phyloP scores from a whole-genome alignment of 495 filamentous ascomycete genomes.

The Penicillium waksmanii region DNA sequence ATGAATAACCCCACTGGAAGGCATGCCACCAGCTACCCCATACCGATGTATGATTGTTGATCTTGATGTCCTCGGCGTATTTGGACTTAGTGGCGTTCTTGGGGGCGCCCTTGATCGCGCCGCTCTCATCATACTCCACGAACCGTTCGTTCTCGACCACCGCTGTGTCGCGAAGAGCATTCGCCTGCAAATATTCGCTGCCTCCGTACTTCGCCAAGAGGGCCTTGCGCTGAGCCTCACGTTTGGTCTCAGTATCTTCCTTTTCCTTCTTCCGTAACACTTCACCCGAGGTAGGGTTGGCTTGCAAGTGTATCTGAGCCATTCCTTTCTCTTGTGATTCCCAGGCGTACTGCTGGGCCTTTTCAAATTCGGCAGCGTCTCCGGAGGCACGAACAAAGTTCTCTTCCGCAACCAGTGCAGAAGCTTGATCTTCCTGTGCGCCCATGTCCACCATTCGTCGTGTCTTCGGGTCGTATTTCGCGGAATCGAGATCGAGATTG shows the following conservation, averaged over 20 bases:
- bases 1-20: constrained; percentile 97
- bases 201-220: constrained; percentile 87
- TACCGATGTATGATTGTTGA: constrained; percentile 89
- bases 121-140: constrained; percentile 91
- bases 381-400: constrained; percentile 89
- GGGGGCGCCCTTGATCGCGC: constrained; percentile 84
- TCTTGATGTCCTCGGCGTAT: constrained; percentile 83
- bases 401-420: constrained; percentile 90
- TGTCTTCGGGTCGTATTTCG: constrained; percentile 98
- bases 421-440: constrained; percentile 78
- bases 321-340: constrained; percentile 83
- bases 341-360: constrained; percentile 89
- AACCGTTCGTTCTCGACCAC: constrained; percentile 85
- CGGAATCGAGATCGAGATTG: constrained; percentile 93
- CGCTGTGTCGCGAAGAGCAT: constrained; percentile 63
- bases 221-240: constrained; percentile 66
- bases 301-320: constrained; percentile 84
- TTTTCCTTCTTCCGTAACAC: constrained; percentile 76
- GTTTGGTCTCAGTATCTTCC: constrained; percentile 70
- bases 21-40: constrained; percentile 98
- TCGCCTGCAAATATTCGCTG: constrained; percentile 64
- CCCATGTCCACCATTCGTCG: constrained; percentile 90
- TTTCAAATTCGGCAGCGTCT: constrained; percentile 93
- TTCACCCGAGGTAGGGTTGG: constrained; percentile 93
- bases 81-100: constrained; percentile 79